Base-by-base conservation (phyloP, 139 green algal genomes). In the Chlorella vulgaris region DNA sequence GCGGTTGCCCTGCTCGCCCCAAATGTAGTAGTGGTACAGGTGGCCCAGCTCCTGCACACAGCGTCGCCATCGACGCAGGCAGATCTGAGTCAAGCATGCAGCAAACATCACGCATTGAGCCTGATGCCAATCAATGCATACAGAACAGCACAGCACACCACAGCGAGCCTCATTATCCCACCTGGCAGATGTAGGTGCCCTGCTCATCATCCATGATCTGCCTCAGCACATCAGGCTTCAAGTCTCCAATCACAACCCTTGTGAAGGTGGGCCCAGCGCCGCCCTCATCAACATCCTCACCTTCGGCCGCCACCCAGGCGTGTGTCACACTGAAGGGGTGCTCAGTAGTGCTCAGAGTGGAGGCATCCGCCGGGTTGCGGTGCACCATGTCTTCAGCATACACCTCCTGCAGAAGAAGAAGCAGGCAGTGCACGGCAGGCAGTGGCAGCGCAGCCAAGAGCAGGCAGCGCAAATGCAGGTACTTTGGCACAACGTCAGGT, bases 11-110 rank as follows among this genome's bases (percentile, higher is more conserved):
- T 67, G 29, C 2, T 88, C 79, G 2, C 93, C 93, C 43, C 96
- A 92, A 62, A 96, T 76, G 88, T 96, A 96, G 83, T 95, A 96
- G 80, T 96, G 93, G 85, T 96, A 96, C 5, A 96, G 74, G 81
- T 96, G 93, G 24, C 90, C 92, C 58, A 96, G 88, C 78, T 94
- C 86, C 36, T 78, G 83, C 86, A 87, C 29, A 76, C n/a, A 38
- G 18, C 18, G 2, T 7, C 29, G 61, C 1, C 33, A 10, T 13
- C 22, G 29, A n/a, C 42, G 69, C 39, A 42, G 7, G 40, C 3
- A 35, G 28, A 1, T 69, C 33, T 1, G 24, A 22, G 74, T 66
- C 66, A 39, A 35, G 50, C 51, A 73, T 8, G 60, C 62, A 55
- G 43, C 35, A 53, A 4, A 40, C 47, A 58, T 58, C 47, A 58